A percentile compares a stretch with the other conserved stretches of the same genome.
Conservation (phyloP, 768 basidiomycete species). For the Agaricus sinodeliciosus region DNA sequence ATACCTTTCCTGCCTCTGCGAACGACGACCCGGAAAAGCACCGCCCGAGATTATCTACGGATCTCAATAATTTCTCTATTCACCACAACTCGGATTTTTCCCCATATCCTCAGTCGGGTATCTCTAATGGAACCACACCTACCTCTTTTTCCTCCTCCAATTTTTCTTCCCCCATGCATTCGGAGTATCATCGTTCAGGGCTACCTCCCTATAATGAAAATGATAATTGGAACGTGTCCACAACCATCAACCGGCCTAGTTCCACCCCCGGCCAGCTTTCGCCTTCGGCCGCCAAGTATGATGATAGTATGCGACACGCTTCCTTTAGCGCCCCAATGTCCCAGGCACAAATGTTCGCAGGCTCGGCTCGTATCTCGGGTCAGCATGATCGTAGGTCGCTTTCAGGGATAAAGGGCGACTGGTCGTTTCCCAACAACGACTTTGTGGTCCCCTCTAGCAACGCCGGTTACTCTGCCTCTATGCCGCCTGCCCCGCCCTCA, state of each 20-base stretch:
- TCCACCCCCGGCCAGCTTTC: slow-evolving; percentile 58
- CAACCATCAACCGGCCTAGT: slow-evolving; percentile 59
- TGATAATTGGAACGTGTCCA: slow-evolving; percentile 49
- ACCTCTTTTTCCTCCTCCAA: slow-evolving; percentile 42
- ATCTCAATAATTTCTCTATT: slow-evolving; percentile 34
- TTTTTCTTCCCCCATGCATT: slow-evolving; percentile 40
- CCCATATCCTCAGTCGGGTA: slow-evolving; percentile 40
- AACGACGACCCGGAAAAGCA: slow-evolving; percentile 32
- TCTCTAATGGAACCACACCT: slow-evolving; percentile 47
- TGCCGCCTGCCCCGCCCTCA: slow-evolving; percentile 38
- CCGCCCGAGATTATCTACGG: slow-evolving; percentile 38
- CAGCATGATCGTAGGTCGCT: slow-evolving; percentile 58
- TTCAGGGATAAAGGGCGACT: slow-evolving; percentile 60
- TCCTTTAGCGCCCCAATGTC: slow-evolving; percentile 55
- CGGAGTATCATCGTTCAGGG: slow-evolving; percentile 37
- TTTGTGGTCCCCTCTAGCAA: slow-evolving; percentile 43
- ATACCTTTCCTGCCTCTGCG: slow-evolving; percentile 48
- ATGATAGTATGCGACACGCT: slow-evolving; percentile 63
- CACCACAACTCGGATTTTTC: slow-evolving; percentile 34
- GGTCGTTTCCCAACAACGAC: slow-evolving; percentile 60
- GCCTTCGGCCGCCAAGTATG: slow-evolving; percentile 56
- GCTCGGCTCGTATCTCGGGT: slow-evolving; percentile 64
- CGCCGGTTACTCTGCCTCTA: slow-evolving; percentile 32
- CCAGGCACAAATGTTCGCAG: slow-evolving; percentile 58
- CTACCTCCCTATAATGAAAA: slow-evolving; percentile 41